Evolutionary conservation across 1,284 basidiomycete species (phyloP).

Genomic region (Cryptococcus neoformans): DNA sequence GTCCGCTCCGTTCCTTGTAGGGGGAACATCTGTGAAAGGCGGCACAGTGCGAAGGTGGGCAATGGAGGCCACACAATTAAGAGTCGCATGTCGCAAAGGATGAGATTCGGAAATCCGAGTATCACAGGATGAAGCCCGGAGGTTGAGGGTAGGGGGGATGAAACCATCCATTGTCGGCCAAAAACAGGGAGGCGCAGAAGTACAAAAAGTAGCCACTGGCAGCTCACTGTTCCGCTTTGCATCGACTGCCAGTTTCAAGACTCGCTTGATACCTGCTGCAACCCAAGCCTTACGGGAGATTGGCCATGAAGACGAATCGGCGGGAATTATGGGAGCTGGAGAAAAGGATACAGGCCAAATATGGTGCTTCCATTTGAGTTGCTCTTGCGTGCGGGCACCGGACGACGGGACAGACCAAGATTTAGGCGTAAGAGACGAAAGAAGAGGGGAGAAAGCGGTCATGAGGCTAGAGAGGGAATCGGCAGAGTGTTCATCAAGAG

Average conservation of each 20-base stretch:
- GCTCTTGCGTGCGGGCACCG: slow-evolving; percentile 66
- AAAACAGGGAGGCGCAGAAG: slow-evolving; percentile 57
- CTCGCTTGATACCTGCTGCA: slow-evolving; percentile 60
- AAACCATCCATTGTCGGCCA: slow-evolving; percentile 50
- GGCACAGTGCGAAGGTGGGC: slow-evolving; percentile 54
- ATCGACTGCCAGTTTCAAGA: slow-evolving; percentile 56
- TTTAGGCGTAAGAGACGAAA: slow-evolving; percentile 56
- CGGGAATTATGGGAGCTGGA: slow-evolving; percentile 62
- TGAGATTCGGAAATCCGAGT: slow-evolving; percentile 64
- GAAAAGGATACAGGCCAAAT: slow-evolving; percentile 80
- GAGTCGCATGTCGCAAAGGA: slow-evolving; percentile 75
- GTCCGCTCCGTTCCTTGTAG: slow-evolving; percentile 60
- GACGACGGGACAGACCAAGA: slow-evolving; percentile 63
- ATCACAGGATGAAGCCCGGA: slow-evolving; percentile 58
- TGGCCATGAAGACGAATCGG: slow-evolving; percentile 60
- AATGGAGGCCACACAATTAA: slow-evolving; percentile 66
- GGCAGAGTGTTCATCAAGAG: slow-evolving; percentile 17
- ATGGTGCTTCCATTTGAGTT: slow-evolving; percentile 63
- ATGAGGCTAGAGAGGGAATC: slow-evolving; percentile 34
- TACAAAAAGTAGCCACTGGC: slow-evolving; percentile 72
- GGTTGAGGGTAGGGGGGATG: slow-evolving; percentile 49
- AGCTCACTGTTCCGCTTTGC: slow-evolving; percentile 61
- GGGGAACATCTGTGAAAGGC: slow-evolving; percentile 40
- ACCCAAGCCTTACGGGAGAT: slow-evolving; percentile 66
- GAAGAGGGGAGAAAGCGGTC: slow-evolving; percentile 47